Percentiles rank a stretch among this genome's conserved stretches.
These are phyloP conservation scores for Ceriops zippeliana DNA, from an alignment of 345 rosid species.

Conservation along the genomic window DNA sequence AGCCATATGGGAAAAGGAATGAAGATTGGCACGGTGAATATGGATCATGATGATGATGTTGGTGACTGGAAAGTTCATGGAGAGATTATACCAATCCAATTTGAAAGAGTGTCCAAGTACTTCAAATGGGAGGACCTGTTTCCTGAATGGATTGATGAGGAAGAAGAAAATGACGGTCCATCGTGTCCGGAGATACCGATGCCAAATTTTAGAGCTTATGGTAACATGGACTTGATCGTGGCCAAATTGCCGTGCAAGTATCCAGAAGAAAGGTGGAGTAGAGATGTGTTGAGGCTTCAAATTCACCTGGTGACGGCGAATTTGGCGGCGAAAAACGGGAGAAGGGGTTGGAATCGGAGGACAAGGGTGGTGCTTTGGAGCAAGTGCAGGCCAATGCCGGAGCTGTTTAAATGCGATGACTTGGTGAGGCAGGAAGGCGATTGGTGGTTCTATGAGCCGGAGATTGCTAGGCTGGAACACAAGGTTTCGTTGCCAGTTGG, in stretches of 20 bases:
- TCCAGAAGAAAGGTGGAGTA: slow-evolving; percentile 78
- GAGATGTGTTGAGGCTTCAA: slow-evolving; percentile 86
- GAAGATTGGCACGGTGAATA: slow-evolving; percentile 80
- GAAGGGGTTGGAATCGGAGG: slow-evolving; percentile 54
- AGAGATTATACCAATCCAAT: slow-evolving; percentile 43
- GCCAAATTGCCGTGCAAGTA: slow-evolving; percentile 71
- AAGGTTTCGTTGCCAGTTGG: slow-evolving; percentile 78
- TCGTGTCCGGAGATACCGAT: slow-evolving; percentile 87
- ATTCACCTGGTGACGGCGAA: slow-evolving; percentile 70
- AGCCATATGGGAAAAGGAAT: slow-evolving; percentile 40
- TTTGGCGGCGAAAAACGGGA: slow-evolving; percentile 56
- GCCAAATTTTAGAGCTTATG: slow-evolving; percentile 52
- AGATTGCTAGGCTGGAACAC: slow-evolving; percentile 54
- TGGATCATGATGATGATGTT: slow-evolving; percentile 58
- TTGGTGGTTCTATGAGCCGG: slow-evolving; percentile 85
- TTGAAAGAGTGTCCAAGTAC: slow-evolving; percentile 53
- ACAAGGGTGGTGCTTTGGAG: slow-evolving; percentile 73
- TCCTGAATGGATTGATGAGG: slow-evolving; percentile 99
- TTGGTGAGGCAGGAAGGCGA: slow-evolving; percentile 66
- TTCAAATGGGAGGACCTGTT: slow-evolving; percentile 78
- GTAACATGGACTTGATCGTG: slow-evolving; percentile 64
- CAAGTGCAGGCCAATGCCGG: slow-evolving; percentile 87
- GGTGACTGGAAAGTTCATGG: slow-evolving; percentile 58
- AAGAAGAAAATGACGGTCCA: slow-evolving; percentile 65
- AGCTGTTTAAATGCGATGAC: slow-evolving; percentile 77